A percentile compares a stretch with the other conserved stretches of the same genome.
Evolutionary conservation across 2,329 filamentous ascomycete species (phyloP).

Genomic region (Aspergillus sp.): DNA sequence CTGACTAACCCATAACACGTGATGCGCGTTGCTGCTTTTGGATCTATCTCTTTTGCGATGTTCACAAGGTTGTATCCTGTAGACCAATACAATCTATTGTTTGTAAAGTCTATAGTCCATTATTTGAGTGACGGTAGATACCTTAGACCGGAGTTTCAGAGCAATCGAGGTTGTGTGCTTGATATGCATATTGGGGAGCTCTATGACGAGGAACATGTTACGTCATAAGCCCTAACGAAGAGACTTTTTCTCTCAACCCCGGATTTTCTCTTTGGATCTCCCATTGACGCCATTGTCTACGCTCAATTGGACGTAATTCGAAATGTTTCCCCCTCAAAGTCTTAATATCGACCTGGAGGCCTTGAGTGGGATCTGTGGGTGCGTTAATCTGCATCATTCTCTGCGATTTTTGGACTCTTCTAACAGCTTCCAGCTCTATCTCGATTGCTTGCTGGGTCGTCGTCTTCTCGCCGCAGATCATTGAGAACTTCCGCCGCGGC

Average conservation of each 20-base stretch:
- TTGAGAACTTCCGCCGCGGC: constrained; percentile 84
- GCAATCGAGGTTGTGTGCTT: constrained; percentile 11
- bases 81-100: background rate
- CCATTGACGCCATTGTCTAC: background rate
- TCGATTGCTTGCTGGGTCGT: constrained; percentile 98
- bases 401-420: background rate
- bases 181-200: background rate
- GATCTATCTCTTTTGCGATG: background rate
- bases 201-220: background rate
- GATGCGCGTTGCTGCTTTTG: background rate
- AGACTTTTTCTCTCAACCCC: constrained; percentile 7
- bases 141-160: background rate
- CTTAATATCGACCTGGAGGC: constrained; percentile 79
- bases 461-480: constrained; percentile 95
- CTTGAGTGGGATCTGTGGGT: constrained; percentile 89
- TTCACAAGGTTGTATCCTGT: background rate
- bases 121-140: background rate
- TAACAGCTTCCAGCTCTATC: constrained; percentile 64
- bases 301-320: constrained; percentile 1
- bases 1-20: background rate
- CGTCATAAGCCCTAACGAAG: constrained; percentile 13
- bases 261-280: background rate
- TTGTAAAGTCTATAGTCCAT: background rate
- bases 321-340: constrained; percentile 41
- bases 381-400: constrained; percentile 27